Evolutionary conservation across 129 eudicot species (phyloP).

Genomic region (Ambrosia trifida): DNA sequence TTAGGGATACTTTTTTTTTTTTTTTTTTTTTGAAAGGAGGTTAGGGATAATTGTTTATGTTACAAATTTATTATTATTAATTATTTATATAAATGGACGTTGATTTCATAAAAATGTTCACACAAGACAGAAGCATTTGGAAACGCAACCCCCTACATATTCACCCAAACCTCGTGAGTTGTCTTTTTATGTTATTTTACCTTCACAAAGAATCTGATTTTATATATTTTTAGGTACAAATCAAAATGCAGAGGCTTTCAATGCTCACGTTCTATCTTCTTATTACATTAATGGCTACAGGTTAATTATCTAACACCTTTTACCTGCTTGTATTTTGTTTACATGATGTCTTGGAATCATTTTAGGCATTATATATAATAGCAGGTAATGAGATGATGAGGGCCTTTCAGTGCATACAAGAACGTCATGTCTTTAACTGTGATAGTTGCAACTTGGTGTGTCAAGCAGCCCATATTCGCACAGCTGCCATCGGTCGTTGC

Average conservation of each 20-base stretch:
- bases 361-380: neutral
- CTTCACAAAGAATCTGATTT: neutral
- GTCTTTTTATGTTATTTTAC: constrained; percentile 3
- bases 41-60: too few species aligned
- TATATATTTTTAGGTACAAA: neutral
- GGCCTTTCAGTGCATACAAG: constrained; percentile 30
- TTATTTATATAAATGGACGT: too few species aligned
- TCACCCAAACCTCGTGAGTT: constrained; percentile 20
- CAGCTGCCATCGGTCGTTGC: constrained; percentile 32
- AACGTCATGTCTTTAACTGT: constrained; percentile 30
- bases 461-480: constrained; percentile 21
- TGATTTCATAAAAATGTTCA: neutral
- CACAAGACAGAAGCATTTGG: neutral
- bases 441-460: constrained; percentile 35
- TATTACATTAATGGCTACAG: constrained; percentile 25
- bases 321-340: neutral
- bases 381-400: constrained; percentile 25
- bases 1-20: too few species aligned
- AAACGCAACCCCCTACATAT: neutral
- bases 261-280: constrained; percentile 19
- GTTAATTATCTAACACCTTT: constrained; percentile 4
- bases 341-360: neutral
- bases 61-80: too few species aligned
- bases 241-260: constrained; percentile 28
- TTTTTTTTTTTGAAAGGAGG: too few species aligned